Evolutionary conservation across 176 grass and related monocot genomes (phyloP).

Genomic region (Oropetium thomaeum): DNA sequence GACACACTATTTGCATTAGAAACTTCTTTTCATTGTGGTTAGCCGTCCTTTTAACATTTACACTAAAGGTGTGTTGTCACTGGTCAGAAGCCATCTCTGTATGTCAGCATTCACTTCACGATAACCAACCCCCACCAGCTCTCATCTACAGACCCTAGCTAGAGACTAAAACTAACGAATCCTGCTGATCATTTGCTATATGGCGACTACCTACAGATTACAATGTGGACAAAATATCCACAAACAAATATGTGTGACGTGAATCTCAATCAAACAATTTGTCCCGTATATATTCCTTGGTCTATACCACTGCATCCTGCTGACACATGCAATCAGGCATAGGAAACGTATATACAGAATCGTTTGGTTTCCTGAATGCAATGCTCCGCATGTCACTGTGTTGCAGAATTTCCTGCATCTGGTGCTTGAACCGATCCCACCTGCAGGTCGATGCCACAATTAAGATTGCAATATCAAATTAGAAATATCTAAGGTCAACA

Average conservation of each 20-base stretch:
- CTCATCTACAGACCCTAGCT: conserved; percentile 23
- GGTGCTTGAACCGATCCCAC: conserved; percentile 84
- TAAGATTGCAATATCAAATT: conserved; percentile 13
- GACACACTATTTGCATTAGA: neutral
- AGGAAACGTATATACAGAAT: conserved; percentile 77
- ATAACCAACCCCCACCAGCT: neutral
- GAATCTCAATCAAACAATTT: neutral
- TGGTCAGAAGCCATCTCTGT: conserved; percentile 4
- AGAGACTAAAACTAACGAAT: conserved; percentile 9
- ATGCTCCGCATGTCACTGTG: conserved; percentile 65
- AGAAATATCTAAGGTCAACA: too few species aligned
- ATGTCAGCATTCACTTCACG: conserved; percentile 26
- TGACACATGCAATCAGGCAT: conserved; percentile 94
- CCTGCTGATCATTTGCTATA: conserved; percentile 16
- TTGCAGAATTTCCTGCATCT: conserved; percentile 85
- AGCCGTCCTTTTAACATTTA: conserved; percentile 27
- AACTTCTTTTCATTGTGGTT: conserved; percentile 1
- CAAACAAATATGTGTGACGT: conserved; percentile 8
- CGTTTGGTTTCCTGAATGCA: conserved; percentile 66
- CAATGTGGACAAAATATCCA: conserved; percentile 30
- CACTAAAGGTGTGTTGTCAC: neutral
- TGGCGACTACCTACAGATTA: conserved; percentile 49
- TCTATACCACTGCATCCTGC: conserved; percentile 39
- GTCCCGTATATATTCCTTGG: neutral
- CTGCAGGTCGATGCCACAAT: conserved; percentile 37